These are phyloP conservation scores for Delitschia confertaspora DNA, from an alignment of 495 filamentous ascomycete species.

Conservation along the genomic window DNA sequence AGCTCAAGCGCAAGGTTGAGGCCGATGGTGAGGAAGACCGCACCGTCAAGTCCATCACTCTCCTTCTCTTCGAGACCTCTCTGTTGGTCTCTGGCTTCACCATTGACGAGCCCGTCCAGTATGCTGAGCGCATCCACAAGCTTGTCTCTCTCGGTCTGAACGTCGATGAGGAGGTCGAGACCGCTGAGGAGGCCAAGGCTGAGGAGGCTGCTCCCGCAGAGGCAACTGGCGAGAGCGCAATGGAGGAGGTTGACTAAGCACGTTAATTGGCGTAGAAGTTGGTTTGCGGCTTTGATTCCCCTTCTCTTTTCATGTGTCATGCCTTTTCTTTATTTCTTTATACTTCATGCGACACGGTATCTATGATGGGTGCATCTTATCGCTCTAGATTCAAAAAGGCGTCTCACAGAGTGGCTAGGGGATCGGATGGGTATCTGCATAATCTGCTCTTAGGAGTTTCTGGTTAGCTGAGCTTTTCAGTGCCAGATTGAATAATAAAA, in stretches of 20 bases:
- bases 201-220: slow-evolving; percentile 49
- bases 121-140: slow-evolving; percentile 98
- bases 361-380: neutral
- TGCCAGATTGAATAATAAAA: too few relatives aligned
- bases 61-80: slow-evolving; percentile 96
- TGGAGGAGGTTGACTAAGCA: slow-evolving; percentile 68
- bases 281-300: slow-evolving; percentile 24
- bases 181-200: slow-evolving; percentile 51
- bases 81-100: slow-evolving; percentile 98
- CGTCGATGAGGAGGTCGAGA: slow-evolving; percentile 84
- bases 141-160: slow-evolving; percentile 93
- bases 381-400: neutral
- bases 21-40: slow-evolving; percentile 93
- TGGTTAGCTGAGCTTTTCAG: too few relatives aligned
- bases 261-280: slow-evolving; percentile 17
- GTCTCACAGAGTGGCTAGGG: too few relatives aligned
- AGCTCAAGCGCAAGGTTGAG: slow-evolving; percentile 96
- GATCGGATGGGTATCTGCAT: too few relatives aligned
- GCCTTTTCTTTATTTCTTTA: slow-evolving; percentile 12
- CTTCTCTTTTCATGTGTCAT: slow-evolving; percentile 21
- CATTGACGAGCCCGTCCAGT: slow-evolving; percentile 94
- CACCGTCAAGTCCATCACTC: slow-evolving; percentile 96
- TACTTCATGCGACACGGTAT: neutral
- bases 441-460: too few relatives aligned
- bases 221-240: slow-evolving; percentile 55